Evolutionary conservation across 2,329 filamentous ascomycete genomes (phyloP).

Genomic region (Trichoderma arundinaceum): DNA sequence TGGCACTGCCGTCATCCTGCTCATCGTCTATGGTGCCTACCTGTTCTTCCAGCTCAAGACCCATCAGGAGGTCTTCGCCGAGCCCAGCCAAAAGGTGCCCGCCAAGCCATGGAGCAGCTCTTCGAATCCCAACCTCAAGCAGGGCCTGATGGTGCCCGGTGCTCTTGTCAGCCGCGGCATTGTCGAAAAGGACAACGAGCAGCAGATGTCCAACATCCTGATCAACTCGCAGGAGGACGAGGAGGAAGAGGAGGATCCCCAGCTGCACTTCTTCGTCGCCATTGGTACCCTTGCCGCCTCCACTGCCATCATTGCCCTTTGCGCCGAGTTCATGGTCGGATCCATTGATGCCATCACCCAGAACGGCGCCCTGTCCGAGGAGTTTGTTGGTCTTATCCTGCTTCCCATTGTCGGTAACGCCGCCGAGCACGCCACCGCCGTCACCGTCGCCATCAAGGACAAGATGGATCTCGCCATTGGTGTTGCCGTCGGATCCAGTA

Average conservation of each 20-base stretch:
- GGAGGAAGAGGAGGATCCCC: constrained; percentile 74
- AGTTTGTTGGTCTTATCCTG: constrained; percentile 80
- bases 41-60: constrained; percentile 92
- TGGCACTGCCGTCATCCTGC: constrained; percentile 77
- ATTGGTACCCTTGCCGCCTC: constrained; percentile 72
- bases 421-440: constrained; percentile 80
- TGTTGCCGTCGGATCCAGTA: constrained; percentile 78
- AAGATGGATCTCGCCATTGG: constrained; percentile 86
- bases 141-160: constrained; percentile 42
- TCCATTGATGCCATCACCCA: constrained; percentile 72
- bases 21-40: constrained; percentile 83
- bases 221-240: constrained; percentile 58
- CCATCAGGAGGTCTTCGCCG: constrained; percentile 79
- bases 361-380: constrained; percentile 65
- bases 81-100: constrained; percentile 76
- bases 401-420: constrained; percentile 84
- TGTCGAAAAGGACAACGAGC: constrained; percentile 44
- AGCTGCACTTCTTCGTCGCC: constrained; percentile 74
- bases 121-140: constrained; percentile 44
- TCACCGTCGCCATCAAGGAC: constrained; percentile 80
- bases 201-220: constrained; percentile 51
- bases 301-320: constrained; percentile 80
- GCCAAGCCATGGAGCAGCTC: constrained; percentile 54
- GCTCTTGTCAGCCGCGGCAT: neutral
- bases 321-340: constrained; percentile 78